phyloP scores from a whole-genome alignment of 1,139 yeast genomes.

The Candida labiduridarum region DNA sequence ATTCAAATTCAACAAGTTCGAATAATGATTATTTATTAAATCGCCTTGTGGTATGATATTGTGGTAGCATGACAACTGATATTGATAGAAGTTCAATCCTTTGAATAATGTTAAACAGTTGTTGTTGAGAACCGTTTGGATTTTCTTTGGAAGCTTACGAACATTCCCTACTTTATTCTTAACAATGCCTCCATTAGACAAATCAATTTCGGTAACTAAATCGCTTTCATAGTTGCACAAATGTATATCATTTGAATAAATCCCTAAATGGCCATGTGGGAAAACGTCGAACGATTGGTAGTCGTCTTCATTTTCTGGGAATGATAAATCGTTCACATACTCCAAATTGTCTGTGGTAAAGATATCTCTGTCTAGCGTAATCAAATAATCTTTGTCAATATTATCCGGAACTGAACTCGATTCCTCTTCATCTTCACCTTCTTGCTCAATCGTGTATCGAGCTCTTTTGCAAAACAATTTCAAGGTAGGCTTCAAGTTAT shows the following conservation, averaged over 20 bases:
- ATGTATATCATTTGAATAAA: slow-evolving; percentile 45
- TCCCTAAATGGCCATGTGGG: slow-evolving; percentile 37
- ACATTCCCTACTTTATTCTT: slow-evolving; percentile 27
- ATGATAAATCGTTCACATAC: slow-evolving; percentile 20
- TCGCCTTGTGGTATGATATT: slow-evolving; percentile 35
- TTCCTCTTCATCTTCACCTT: slow-evolving; percentile 16
- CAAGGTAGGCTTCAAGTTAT: slow-evolving; percentile 48
- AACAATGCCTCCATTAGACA: slow-evolving; percentile 23
- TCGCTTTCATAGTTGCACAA: slow-evolving; percentile 37
- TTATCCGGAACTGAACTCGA: background rate
- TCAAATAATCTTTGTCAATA: slow-evolving; percentile 37
- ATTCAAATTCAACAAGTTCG: slow-evolving; percentile 38
- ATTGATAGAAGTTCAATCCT: slow-evolving; percentile 38
- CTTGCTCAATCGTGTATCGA: slow-evolving; percentile 44
- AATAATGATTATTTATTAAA: slow-evolving; percentile 40
- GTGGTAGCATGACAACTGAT: slow-evolving; percentile 46
- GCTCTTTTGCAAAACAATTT: slow-evolving; percentile 50
- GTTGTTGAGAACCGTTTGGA: slow-evolving; percentile 39
- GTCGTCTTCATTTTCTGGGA: slow-evolving; percentile 11
- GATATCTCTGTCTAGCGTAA: slow-evolving; percentile 38
- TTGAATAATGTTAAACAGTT: slow-evolving; percentile 39
- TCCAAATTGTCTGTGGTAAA: slow-evolving; percentile 33
- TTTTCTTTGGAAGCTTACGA: slow-evolving; percentile 35
- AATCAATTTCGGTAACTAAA: slow-evolving; percentile 31
- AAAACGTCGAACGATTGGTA: slow-evolving; percentile 31